Evolutionary conservation across 2,329 filamentous ascomycete genomes (phyloP), one percentile per base, ranked within the genome.

Genomic region (Trichoderma koningii): DNA sequence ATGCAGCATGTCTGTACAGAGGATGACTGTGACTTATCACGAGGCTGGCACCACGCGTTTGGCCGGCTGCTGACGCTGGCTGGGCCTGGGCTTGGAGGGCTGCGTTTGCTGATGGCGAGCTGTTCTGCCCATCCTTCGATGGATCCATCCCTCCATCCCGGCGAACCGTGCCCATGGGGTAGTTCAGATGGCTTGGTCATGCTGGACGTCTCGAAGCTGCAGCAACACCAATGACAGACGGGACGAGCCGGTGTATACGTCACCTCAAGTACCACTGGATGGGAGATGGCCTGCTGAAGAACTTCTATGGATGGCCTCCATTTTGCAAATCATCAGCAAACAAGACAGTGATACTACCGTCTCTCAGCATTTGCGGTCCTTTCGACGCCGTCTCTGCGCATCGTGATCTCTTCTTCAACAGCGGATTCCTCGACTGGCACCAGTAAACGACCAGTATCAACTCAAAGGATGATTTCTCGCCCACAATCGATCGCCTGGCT

Each of bases 211-310:
- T 42, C 21, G 34, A 41, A 44, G 17, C 38, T n/a, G 52, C 7
- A 26, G 50, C 45, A 26, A 53, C 41, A 34, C 47, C 34, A 61
- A 57, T 51, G 7, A 23, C 34, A 17, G 38, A 34, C 60, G 60
- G 60, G 60, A 63, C 60, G 60, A 63, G 48, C 60, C 60, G 60
- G 10, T 10, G 55, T 23, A 34, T 38, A 44, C n/a, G 38, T 44
- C 17, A 47, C 41, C 41, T 30, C 41, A 45, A 57, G 23, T 28
- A 47, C 57, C 47, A 26, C 59, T 34, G 53, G 28, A 34, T 42
- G 28, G 34, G 21, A 23, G 48, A 62, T 53, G 41, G 26, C 38
- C 48, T 34, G 10, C 55, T 28, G 26, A 57, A 47, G 48, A 17
- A 6, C 28, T 44, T 44, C 3, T 26, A 14, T 1, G 7, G 7